phyloP scores from a whole-genome alignment of 306 rosid genomes.

The Cyclanthera cordifolia region DNA sequence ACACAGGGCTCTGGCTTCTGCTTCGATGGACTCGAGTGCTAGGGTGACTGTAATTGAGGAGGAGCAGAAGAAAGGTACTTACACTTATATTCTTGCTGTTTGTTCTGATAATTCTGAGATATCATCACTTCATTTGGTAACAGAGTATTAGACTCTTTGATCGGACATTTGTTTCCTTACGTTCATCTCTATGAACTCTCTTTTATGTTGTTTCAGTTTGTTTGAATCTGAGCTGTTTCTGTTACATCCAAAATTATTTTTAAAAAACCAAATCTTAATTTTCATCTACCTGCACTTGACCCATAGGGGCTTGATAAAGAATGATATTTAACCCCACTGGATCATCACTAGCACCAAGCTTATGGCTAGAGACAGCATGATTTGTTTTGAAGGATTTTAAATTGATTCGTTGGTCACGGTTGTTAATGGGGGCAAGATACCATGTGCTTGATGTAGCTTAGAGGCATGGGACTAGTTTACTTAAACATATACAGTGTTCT shows the following conservation, averaged over 20 bases:
- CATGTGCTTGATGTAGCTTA: too few species aligned
- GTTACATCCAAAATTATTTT: too few species aligned
- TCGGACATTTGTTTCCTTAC: too few species aligned
- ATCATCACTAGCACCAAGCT: background rate
- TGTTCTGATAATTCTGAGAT: conserved; percentile 2
- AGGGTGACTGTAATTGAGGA: conserved; percentile 58
- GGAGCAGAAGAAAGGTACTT: conserved; percentile 46
- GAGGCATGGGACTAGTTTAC: background rate
- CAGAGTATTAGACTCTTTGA: too few species aligned
- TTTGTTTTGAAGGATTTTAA: background rate
- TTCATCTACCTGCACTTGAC: background rate
- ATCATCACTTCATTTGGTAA: background rate
- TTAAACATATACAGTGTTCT: background rate
- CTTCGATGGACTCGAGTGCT: conserved; percentile 77
- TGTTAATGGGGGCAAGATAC: too few species aligned
- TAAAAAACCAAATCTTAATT: too few species aligned
- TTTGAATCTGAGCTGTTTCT: too few species aligned
- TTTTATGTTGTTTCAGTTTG: too few species aligned
- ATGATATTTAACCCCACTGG: background rate
- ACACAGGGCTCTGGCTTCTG: conserved; percentile 71
- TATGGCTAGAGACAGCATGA: background rate
- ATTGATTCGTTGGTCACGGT: too few species aligned
- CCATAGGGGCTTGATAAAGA: background rate
- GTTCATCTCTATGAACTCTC: too few species aligned
- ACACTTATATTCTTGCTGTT: conserved; percentile 20